Conservation (phyloP, 306 rosid species). For the Gastrolobium bilobum region DNA sequence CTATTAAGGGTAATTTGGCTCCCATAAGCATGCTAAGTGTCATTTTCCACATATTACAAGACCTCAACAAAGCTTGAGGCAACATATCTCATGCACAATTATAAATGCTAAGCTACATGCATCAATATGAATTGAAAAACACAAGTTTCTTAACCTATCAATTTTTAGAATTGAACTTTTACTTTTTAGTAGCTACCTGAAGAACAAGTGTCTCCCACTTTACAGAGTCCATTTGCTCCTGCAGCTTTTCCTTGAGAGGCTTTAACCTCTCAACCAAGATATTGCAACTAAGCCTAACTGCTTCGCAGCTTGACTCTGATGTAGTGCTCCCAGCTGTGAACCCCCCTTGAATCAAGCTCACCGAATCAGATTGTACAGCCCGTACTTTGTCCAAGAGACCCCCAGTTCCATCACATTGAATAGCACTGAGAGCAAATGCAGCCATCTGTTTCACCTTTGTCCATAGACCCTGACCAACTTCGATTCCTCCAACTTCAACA, state of each 20-base stretch:
- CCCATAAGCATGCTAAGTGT: slow-evolving; percentile 18
- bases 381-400: slow-evolving; percentile 71
- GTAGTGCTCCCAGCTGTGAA: slow-evolving; percentile 92
- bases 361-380: slow-evolving; percentile 80
- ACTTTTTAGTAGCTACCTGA: slow-evolving; percentile 63
- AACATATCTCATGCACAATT: not conserved
- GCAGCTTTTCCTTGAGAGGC: slow-evolving; percentile 70
- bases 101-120: slow-evolving; percentile 13
- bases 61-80: not conserved
- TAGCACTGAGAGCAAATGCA: slow-evolving; percentile 73
- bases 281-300: slow-evolving; percentile 81
- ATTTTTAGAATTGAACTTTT: slow-evolving; percentile 28
- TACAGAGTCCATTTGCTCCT: slow-evolving; percentile 65
- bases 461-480: slow-evolving; percentile 98
- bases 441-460: slow-evolving; percentile 94
- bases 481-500: slow-evolving; percentile 97
- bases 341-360: slow-evolving; percentile 93
- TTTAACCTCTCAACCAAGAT: slow-evolving; percentile 80
- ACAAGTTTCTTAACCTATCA: not conserved
- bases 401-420: slow-evolving; percentile 62
- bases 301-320: slow-evolving; percentile 93
- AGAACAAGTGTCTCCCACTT: slow-evolving; percentile 80
- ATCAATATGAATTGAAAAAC: slow-evolving; percentile 22
- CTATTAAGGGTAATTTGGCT: slow-evolving; percentile 3
- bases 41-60: slow-evolving; percentile 4